A percentile compares a stretch with the other conserved stretches of the same genome.
Evolutionary conservation across 495 filamentous ascomycete species (phyloP).

Genomic region (Penicillium goetzii): DNA sequence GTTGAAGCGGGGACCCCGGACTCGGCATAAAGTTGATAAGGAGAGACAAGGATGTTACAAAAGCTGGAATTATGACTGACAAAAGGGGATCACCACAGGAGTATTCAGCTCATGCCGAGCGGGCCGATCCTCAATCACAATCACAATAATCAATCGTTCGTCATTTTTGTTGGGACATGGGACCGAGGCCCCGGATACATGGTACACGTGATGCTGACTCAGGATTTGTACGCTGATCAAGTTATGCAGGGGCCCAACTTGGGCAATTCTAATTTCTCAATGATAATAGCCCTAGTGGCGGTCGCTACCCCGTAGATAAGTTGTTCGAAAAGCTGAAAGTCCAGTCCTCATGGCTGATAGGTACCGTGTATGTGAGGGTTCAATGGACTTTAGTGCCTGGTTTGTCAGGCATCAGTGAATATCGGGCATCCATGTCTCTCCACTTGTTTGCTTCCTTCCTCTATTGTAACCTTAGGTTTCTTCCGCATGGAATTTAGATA

Average conservation of each 20-base stretch:
- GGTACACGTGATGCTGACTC: slow-evolving; percentile 24
- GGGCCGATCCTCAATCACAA: slow-evolving; percentile 20
- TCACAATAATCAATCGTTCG: slow-evolving; percentile 7
- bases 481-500: no score
- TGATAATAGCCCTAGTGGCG: no score
- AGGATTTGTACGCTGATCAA: neutral
- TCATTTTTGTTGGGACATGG: slow-evolving; percentile 21
- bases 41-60: slow-evolving; percentile 7
- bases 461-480: no score
- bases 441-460: no score
- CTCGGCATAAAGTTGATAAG: slow-evolving; percentile 4
- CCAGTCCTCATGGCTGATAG: no score
- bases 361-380: no score
- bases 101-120: slow-evolving; percentile 10
- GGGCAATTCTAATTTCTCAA: no score
- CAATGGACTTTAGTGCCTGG: no score
- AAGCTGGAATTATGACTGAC: slow-evolving; percentile 4
- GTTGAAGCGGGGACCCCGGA: neutral
- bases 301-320: no score
- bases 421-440: no score
- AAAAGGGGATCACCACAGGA: slow-evolving; percentile 1
- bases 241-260: neutral
- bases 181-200: slow-evolving; percentile 18
- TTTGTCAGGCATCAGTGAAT: no score
- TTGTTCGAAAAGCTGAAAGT: no score